Conservation (phyloP, 2,329 filamentous ascomycete genomes). For the Dactylonectria macrodidyma region DNA sequence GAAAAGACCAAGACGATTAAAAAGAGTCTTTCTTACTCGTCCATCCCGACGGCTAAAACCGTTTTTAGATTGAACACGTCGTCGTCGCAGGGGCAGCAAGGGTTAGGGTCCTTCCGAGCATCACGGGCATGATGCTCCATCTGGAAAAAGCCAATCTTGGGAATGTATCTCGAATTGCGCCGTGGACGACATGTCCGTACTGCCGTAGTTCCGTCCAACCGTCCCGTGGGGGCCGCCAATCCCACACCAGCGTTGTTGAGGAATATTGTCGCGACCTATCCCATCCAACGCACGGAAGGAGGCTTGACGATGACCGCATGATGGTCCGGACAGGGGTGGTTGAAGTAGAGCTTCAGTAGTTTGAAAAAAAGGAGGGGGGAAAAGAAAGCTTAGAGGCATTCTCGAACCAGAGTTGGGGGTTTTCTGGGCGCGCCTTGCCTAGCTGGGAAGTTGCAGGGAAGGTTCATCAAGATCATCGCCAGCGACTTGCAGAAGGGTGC, state of each 20-base stretch:
- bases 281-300: slow-evolving; percentile 1
- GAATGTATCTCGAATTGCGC: slow-evolving; percentile 20
- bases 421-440: neutral
- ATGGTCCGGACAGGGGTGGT: slow-evolving; percentile 5
- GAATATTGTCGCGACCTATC: neutral
- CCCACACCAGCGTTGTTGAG: neutral
- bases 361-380: neutral
- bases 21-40: neutral
- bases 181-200: slow-evolving; percentile 1
- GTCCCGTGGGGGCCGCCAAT: neutral
- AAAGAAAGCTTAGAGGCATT: too few relatives aligned
- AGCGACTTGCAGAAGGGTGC: neutral
- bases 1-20: neutral
- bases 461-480: neutral
- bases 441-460: neutral
- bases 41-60: neutral
- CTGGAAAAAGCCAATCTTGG: slow-evolving; percentile 9
- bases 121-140: slow-evolving; percentile 19
- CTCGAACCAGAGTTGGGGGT: neutral
- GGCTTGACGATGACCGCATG: slow-evolving; percentile 9
- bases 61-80: neutral
- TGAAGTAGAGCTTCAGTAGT: too few relatives aligned
- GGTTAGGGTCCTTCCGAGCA: neutral
- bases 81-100: neutral
- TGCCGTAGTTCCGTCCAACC: slow-evolving; percentile 24